phyloP scores from a whole-genome alignment of 306 rosid species.

The Cucurbita argyrosperma region DNA sequence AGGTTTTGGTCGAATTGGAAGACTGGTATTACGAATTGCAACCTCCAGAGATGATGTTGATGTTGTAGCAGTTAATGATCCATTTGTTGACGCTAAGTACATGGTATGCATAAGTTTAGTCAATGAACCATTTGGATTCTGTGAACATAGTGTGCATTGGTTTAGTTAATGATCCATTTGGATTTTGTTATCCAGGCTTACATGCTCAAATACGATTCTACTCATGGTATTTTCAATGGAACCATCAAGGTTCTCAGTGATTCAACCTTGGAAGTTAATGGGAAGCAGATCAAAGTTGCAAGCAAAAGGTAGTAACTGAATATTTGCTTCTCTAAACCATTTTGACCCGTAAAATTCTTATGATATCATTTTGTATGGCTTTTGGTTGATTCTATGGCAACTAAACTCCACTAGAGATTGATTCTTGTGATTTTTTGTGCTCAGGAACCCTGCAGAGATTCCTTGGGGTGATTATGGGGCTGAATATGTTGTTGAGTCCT shows the following conservation, averaged over 20 bases:
- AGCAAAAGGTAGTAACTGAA: constrained; percentile 43
- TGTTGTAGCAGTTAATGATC: constrained; percentile 86
- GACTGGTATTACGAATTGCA: constrained; percentile 86
- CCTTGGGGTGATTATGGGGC: constrained; percentile 91
- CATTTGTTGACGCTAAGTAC: constrained; percentile 78
- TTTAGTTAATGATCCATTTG: constrained; percentile 66
- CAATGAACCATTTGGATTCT: constrained; percentile 69
- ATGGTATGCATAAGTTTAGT: constrained; percentile 58
- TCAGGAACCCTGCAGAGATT: constrained; percentile 85
- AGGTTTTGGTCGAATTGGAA: constrained; percentile 99
- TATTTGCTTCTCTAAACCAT: not conserved
- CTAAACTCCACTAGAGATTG: not conserved
- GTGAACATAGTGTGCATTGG: constrained; percentile 45
- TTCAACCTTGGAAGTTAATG: constrained; percentile 73
- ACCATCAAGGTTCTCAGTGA: constrained; percentile 49
- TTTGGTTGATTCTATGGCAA: not conserved
- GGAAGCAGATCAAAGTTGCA: constrained; percentile 62
- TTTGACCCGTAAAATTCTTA: not conserved
- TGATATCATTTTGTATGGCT: not conserved
- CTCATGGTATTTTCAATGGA: constrained; percentile 77
- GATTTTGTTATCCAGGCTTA: constrained; percentile 64
- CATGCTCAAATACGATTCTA: constrained; percentile 92
- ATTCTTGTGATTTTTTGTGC: constrained; percentile 1
- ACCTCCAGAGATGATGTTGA: constrained; percentile 74
- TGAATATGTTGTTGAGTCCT: constrained; percentile 82